Evolutionary conservation across 2,329 filamentous ascomycete genomes (phyloP).

Genomic region (Phyllosticta paracitricarpa): DNA sequence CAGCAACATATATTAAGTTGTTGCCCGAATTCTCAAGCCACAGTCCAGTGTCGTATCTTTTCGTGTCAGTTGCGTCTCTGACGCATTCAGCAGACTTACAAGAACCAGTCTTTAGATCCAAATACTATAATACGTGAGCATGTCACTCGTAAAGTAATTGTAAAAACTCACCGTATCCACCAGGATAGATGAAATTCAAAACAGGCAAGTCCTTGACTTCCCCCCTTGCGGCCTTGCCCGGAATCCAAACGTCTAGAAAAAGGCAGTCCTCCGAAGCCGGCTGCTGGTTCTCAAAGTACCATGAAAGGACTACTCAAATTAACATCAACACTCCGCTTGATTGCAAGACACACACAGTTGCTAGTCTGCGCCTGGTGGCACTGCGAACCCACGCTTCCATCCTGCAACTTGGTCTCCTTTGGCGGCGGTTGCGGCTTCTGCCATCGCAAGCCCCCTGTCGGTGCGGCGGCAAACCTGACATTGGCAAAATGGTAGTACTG

Average conservation of each 20-base stretch:
- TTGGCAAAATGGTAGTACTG: slow-evolving; percentile 45
- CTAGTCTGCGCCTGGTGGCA: slow-evolving; percentile 20
- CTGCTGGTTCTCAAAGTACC: slow-evolving; percentile 13
- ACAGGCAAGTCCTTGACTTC: slow-evolving; percentile 23
- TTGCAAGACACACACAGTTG: background rate
- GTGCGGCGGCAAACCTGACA: slow-evolving; percentile 47
- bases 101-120: slow-evolving; percentile 32
- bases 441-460: slow-evolving; percentile 40
- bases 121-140: slow-evolving; percentile 17
- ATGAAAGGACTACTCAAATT: slow-evolving; percentile 30
- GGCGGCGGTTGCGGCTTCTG: slow-evolving; percentile 37
- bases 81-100: slow-evolving; percentile 26
- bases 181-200: slow-evolving; percentile 28
- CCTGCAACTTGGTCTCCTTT: slow-evolving; percentile 37
- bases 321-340: background rate
- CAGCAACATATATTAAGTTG: slow-evolving; percentile 34
- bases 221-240: slow-evolving; percentile 18
- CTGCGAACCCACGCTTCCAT: slow-evolving; percentile 25
- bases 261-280: slow-evolving; percentile 27
- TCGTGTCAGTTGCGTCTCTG: slow-evolving; percentile 25
- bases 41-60: slow-evolving; percentile 27
- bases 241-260: slow-evolving; percentile 31
- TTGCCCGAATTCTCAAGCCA: slow-evolving; percentile 22
- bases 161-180: slow-evolving; percentile 23
- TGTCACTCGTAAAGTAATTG: slow-evolving; percentile 12